Conservation (phyloP, 192 early-diverging fungal species). For the Borealophlyctis nickersoniae region DNA sequence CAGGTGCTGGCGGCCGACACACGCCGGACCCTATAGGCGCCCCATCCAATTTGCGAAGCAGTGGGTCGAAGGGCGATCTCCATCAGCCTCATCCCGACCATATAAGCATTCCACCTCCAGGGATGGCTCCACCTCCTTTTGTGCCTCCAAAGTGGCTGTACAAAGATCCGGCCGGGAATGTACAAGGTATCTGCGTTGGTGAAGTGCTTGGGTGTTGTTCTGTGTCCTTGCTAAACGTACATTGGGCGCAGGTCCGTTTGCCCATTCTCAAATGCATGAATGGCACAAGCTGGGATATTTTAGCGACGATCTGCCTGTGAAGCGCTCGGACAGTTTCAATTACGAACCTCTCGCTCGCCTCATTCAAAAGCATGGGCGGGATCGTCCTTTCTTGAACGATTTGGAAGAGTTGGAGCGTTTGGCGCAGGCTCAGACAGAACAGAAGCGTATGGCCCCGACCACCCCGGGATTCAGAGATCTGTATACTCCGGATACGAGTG, state of each 20-base stretch:
- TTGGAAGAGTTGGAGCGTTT: constrained; percentile 29
- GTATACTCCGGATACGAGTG: constrained; percentile 5
- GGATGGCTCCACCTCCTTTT: constrained; percentile 10
- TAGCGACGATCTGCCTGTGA: constrained; percentile 71
- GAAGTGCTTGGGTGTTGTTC: neutral
- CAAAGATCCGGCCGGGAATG: constrained; percentile 76
- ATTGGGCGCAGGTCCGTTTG: constrained; percentile 72
- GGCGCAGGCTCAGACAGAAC: constrained; percentile 6
- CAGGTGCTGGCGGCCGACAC: neutral
- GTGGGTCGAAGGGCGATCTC: constrained; percentile 6
- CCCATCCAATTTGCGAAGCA: constrained; percentile 11
- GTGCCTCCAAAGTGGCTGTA: constrained; percentile 68
- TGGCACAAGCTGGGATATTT: constrained; percentile 92
- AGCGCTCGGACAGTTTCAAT: constrained; percentile 67
- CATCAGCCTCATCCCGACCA: neutral
- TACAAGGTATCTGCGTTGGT: constrained; percentile 53
- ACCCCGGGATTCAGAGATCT: constrained; percentile 2
- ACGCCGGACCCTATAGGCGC: constrained; percentile 4
- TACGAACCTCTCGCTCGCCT: constrained; percentile 79
- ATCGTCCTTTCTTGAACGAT: constrained; percentile 68
- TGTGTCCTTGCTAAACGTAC: neutral
- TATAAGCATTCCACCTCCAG: constrained; percentile 5
- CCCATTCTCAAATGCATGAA: constrained; percentile 87
- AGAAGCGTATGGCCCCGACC: constrained; percentile 4
- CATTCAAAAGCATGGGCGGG: constrained; percentile 61